phyloP scores from a whole-genome alignment of 2,329 filamentous ascomycete species.

The Trichophyton rubrum region DNA sequence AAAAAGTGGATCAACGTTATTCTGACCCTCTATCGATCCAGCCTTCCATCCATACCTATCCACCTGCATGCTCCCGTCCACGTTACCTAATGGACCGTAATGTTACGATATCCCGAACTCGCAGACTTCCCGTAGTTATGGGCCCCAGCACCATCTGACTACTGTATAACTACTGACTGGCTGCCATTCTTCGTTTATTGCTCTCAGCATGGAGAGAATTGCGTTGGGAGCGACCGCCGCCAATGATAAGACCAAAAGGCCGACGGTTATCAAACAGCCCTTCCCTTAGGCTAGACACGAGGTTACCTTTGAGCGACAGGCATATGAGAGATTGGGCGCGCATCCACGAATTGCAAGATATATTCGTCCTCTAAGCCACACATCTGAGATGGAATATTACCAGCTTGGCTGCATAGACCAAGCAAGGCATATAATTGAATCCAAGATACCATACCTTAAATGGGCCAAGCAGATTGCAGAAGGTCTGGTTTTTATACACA shows the following conservation, averaged over 20 bases:
- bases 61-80: too few relatives aligned
- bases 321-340: not conserved
- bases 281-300: not conserved
- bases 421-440: not conserved
- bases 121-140: too few relatives aligned
- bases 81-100: too few relatives aligned
- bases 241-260: not conserved
- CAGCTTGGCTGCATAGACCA: not conserved
- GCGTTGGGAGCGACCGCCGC: not conserved
- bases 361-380: not conserved
- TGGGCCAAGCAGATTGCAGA: not conserved
- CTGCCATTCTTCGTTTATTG: not conserved
- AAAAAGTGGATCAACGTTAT: too few relatives aligned
- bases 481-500: not conserved
- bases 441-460: not conserved
- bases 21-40: too few relatives aligned
- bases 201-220: not conserved
- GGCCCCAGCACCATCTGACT: too few relatives aligned
- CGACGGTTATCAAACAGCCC: not conserved
- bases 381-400: not conserved
- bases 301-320: not conserved
- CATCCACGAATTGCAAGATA: not conserved
- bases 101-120: too few relatives aligned
- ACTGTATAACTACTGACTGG: too few relatives aligned
- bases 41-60: too few relatives aligned